Base-by-base conservation (phyloP, 768 basidiomycete species). In the Kwoniella europaea region DNA sequence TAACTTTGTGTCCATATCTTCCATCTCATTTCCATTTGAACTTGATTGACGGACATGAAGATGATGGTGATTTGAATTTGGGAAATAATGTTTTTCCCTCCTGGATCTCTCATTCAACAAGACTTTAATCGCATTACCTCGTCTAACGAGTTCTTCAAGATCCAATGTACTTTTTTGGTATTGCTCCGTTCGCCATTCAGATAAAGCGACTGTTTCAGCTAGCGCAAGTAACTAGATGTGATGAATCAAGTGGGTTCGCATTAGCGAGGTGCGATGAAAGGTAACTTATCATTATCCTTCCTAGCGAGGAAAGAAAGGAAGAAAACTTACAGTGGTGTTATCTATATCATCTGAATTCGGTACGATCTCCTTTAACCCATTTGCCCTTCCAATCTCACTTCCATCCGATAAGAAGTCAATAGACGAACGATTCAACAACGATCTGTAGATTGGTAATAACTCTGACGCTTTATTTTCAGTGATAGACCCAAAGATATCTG, bases 381-480 rank as follows among this genome's bases (percentile, higher is more conserved):
- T 41, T 16, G 18, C 0, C 22, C 15, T 58, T 0, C 18, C 46
- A 13, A 0, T 18, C 18, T 0, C 12, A 18, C 46, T 18, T 1
- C 13, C 13, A 50, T 18, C 46, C 12, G 46, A 6, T 43, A 44
- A n/a, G 41, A 16, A n/a, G 7, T 61, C 41, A 22, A 43, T 43
- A 12, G 43, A 16, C n/a, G 59, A 61, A 4, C 42, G 13, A 61
- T 61, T 61, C 15, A 61, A 24, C 42, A 61, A 61, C 4, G 41
- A 61, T 24, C 59, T 15, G 43, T 61, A 61, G 16, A 61, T 44
- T 0, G 59, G 59, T 61, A 61, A 61, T 20, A 61, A 22, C 7
- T 44, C n/a, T 44, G 59, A 61, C 1, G 41, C 41, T 61, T 61
- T 61, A 44, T 61, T 61, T 43, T 61, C 59, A 9, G 59, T 61